Conservation (phyloP, 768 basidiomycete genomes). For the Asterophora lycoperdoides region DNA sequence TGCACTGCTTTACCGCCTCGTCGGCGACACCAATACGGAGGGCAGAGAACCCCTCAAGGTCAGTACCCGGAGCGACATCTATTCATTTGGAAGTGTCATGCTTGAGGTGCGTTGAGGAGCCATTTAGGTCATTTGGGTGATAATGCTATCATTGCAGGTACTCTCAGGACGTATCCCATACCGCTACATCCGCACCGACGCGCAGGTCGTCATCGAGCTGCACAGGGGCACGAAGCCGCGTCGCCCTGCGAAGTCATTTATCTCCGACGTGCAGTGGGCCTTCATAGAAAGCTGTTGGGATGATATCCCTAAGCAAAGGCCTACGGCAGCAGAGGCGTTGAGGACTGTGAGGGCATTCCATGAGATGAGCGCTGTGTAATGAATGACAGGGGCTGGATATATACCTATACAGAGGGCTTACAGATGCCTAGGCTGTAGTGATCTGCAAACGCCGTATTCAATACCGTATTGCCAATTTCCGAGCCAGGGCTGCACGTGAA, state of each 20-base stretch:
- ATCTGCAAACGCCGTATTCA: no score
- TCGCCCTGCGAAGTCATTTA: conserved; percentile 32
- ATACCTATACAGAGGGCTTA: no score
- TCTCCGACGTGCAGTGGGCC: conserved; percentile 36
- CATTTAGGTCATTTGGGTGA: background rate
- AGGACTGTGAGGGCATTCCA: background rate
- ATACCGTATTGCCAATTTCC: no score
- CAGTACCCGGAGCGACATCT: conserved; percentile 39
- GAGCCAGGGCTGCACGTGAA: no score
- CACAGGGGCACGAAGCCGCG: conserved; percentile 37
- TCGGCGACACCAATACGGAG: no score
- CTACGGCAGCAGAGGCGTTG: background rate
- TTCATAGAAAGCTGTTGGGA: conserved; percentile 41
- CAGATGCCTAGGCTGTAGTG: no score
- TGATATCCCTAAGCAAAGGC: conserved; percentile 18
- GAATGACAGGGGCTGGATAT: no score
- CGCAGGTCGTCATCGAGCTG: conserved; percentile 39
- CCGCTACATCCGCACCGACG: conserved; percentile 34
- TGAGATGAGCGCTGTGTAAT: background rate
- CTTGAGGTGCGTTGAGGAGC: conserved; percentile 28
- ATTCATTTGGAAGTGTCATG: conserved; percentile 43
- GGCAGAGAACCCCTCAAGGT: conserved; percentile 18
- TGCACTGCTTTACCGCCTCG: conserved; percentile 32
- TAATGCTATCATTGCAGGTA: conserved; percentile 19
- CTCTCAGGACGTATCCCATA: conserved; percentile 40